phyloP scores from a whole-genome alignment of 2,329 filamentous ascomycete species.

The Phialophora tarda region DNA sequence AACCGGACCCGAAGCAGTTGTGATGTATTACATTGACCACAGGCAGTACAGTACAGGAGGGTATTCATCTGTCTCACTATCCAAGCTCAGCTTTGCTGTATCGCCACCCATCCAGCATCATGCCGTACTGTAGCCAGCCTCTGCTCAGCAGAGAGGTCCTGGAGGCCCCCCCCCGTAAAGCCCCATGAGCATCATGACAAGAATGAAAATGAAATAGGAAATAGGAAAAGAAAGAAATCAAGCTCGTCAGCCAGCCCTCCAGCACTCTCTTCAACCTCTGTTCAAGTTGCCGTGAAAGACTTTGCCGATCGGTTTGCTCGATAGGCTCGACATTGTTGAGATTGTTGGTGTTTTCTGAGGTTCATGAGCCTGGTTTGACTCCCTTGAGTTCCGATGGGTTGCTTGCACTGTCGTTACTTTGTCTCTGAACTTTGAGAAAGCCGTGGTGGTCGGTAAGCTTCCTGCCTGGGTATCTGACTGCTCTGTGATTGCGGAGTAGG shows the following conservation, averaged over 20 bases:
- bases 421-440: not conserved
- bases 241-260: not conserved
- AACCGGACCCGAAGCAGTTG: not conserved
- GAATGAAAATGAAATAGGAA: not conserved
- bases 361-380: not conserved
- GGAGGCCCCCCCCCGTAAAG: not conserved
- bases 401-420: not conserved
- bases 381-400: not conserved
- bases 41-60: conserved; percentile 6
- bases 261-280: not conserved
- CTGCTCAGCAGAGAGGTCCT: not conserved
- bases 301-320: not conserved
- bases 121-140: not conserved
- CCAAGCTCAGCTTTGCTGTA: conserved; percentile 13
- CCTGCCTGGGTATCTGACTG: not conserved
- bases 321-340: not conserved
- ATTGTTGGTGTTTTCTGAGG: not conserved
- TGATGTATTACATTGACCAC: conserved; percentile 4
- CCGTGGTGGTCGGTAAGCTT: not conserved
- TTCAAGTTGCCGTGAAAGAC: not conserved
- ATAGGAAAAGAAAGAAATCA: not conserved
- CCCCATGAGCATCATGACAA: not conserved
- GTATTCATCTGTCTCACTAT: conserved; percentile 11
- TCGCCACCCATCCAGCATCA: not conserved
- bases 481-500: not conserved